These are phyloP conservation scores for Loxodes magnus DNA, from an alignment of 73 alveolate species.

Conservation along the genomic window DNA sequence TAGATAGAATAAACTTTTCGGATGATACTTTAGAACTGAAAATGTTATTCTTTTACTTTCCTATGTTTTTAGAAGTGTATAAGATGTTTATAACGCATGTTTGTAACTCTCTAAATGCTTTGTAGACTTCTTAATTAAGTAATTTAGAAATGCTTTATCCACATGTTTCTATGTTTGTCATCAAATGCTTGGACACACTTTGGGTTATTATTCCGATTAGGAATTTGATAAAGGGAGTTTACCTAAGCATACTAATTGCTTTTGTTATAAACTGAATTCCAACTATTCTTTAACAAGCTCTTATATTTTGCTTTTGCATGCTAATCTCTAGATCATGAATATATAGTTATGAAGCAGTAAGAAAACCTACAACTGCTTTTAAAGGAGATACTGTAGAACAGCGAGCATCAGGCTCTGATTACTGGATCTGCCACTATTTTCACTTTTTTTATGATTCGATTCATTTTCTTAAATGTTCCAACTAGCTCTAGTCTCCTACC, in stretches of 20 bases:
- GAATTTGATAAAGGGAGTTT: conserved; percentile 26
- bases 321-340: conserved; percentile 5
- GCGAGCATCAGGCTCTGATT: conserved; percentile 14
- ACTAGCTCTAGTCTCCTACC: conserved; percentile 12
- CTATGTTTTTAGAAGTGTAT: too few relatives aligned
- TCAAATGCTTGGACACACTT: too few relatives aligned
- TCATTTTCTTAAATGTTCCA: conserved; percentile 30
- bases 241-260: neutral
- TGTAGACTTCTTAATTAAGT: too few relatives aligned
- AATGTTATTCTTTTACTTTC: too few relatives aligned
- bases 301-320: conserved; percentile 13
- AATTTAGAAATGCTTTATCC: too few relatives aligned
- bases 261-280: conserved; percentile 22
- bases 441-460: conserved; percentile 39
- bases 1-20: too few relatives aligned
- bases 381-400: conserved; percentile 33
- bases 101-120: too few relatives aligned
- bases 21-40: too few relatives aligned
- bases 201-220: too few relatives aligned
- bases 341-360: conserved; percentile 4
- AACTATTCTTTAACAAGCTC: conserved; percentile 30
- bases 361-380: conserved; percentile 28
- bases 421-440: conserved; percentile 24
- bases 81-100: too few relatives aligned
- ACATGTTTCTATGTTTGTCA: too few relatives aligned